Base-by-base conservation (phyloP, 805 yeast genomes). In the Metschnikowia kunwiensis region DNA sequence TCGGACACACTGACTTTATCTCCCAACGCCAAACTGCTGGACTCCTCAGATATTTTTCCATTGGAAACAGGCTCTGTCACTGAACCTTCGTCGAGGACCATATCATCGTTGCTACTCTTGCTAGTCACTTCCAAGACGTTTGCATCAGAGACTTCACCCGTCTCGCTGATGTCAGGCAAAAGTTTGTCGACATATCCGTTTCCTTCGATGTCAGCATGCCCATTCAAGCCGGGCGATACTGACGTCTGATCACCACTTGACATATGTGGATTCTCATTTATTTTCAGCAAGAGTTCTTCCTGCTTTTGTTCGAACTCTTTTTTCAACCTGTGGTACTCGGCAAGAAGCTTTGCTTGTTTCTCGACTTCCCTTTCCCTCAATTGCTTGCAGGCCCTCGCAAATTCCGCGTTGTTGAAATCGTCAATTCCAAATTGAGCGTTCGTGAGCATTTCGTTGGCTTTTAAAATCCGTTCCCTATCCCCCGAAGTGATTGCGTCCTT, bases 351-450 rank as follows among this genome's bases (percentile, higher is more conserved):
- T 12, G 61, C 60, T 47, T 75, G 78, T 48, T 80, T 74, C 27
- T 61, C 60, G 20, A 71, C 54, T 51, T 86, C 95, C 44, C 96
- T 71, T 32, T 64, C 68, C 40, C 82, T 72, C 54, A 89, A 68
- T 13, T 77, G 82, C 44, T 76, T 80, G 65, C 97, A 93, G 28
- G 87, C 86, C 27, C 74, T 73, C 16, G 82, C 54, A 38, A 93
- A 81, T 24, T 78, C 84, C 1, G 91, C 82, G 3, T 72, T 63
- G 32, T 82, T 78, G 48, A 89, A 78, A 46, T 93, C 99, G 50
- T 93, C 98, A 35, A 93, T 74, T 5, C 94, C 95, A 55, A 93
- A 95, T 58, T 88, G 96, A 0, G 96, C 95, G 62, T 93, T 89
- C 9, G 97, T 95, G 55, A 76, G 77, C 97, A 93, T 89, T 58